Evolutionary conservation across 768 basidiomycete genomes (phyloP), one percentile per base, ranked within the genome.

Genomic region (Albatrellus ellisii): DNA sequence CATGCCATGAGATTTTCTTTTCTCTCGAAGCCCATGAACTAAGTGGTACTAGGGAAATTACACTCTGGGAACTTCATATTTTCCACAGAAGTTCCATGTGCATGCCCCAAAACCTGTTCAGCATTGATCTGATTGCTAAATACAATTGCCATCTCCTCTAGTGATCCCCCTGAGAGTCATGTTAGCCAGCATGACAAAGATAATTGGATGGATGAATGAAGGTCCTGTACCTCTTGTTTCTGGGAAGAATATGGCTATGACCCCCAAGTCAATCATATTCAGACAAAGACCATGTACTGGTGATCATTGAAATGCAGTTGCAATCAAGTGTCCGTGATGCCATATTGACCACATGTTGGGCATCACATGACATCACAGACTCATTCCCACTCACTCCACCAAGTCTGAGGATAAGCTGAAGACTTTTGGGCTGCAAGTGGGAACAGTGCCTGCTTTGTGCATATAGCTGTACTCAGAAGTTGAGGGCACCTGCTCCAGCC

Each of bases 281-380:
- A 76, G 6, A 78, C 66, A 46, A 77, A 77, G 1, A 75, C 53
- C 29, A 74, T 55, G 52, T 75, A 75, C n/a, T n/a, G n/a, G n/a
- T n/a, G n/a, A n/a, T n/a, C n/a, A n/a, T n/a, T n/a, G n/a, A n/a
- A n/a, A n/a, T n/a, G n/a, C n/a, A n/a, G n/a, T n/a, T n/a, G n/a
- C n/a, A n/a, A n/a, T n/a, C n/a, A n/a, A n/a, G n/a, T n/a, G n/a
- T n/a, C n/a, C n/a, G n/a, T n/a, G n/a, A n/a, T n/a, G n/a, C n/a
- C n/a, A n/a, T n/a, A n/a, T n/a, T n/a, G n/a, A n/a, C n/a, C n/a
- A n/a, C n/a, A n/a, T n/a, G n/a, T n/a, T n/a, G n/a, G n/a, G n/a
- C n/a, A n/a, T n/a, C n/a, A n/a, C n/a, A n/a, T n/a, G n/a, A n/a
- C n/a, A n/a, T n/a, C n/a, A n/a, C n/a, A n/a, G n/a, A n/a, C n/a